Evolutionary conservation across 176 grass and related monocot species (phyloP).

Genomic region (Melocanna baccifera): DNA sequence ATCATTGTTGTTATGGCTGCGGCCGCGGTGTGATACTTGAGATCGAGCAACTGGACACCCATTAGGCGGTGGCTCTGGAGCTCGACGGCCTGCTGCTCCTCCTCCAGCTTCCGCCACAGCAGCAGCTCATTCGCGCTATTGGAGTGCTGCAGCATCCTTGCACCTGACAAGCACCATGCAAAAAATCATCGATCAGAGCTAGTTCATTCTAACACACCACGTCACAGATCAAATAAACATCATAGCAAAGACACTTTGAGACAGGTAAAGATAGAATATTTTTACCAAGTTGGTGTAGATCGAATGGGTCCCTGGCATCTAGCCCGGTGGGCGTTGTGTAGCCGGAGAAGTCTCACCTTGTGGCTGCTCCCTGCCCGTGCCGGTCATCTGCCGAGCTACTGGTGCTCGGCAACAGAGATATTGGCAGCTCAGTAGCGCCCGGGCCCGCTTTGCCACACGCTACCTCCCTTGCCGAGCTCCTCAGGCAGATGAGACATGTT

Average conservation of each 20-base stretch:
- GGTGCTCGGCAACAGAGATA: too few species aligned
- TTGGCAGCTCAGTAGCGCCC: fast-evolving
- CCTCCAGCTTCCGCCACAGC: slow-evolving; percentile 68
- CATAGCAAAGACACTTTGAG: too few species aligned
- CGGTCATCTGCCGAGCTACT: too few species aligned
- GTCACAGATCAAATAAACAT: not conserved
- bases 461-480: too few species aligned
- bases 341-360: slow-evolving; percentile 67
- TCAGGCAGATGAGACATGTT: too few species aligned
- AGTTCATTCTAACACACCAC: not conserved
- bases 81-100: slow-evolving; percentile 81
- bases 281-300: slow-evolving; percentile 78
- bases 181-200: not conserved
- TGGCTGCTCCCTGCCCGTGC: slow-evolving; percentile 49
- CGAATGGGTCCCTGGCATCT: slow-evolving; percentile 62
- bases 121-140: slow-evolving; percentile 60
- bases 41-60: slow-evolving; percentile 59
- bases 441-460: too few species aligned
- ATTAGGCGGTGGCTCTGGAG: slow-evolving; percentile 69
- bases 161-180: slow-evolving; percentile 26
- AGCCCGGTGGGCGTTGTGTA: slow-evolving; percentile 54
- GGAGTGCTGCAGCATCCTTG: slow-evolving; percentile 71
- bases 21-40: slow-evolving; percentile 39
- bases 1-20: not conserved
- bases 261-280: not conserved